phyloP scores from a whole-genome alignment of 768 basidiomycete species.

The Naganishia antarctica region DNA sequence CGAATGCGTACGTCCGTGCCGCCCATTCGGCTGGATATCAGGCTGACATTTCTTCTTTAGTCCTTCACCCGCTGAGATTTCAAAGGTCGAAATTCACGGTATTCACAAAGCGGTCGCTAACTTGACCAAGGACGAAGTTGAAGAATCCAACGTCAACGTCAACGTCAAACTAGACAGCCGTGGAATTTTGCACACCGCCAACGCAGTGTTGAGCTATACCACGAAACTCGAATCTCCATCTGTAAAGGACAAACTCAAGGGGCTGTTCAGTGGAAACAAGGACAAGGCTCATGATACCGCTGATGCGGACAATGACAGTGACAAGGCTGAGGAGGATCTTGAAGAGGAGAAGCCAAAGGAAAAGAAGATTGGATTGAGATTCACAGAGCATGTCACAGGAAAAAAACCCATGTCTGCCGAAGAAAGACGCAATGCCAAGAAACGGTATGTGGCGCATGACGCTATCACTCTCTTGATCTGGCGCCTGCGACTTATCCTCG shows the following conservation, averaged over 20 bases:
- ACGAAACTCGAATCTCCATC: constrained; percentile 54
- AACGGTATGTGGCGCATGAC: constrained; percentile 58
- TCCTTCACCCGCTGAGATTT: constrained; percentile 56
- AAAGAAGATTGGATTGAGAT: constrained; percentile 64
- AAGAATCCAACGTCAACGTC: constrained; percentile 80
- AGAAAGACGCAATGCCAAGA: constrained; percentile 64
- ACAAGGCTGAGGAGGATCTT: constrained; percentile 36
- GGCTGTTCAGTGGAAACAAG: constrained; percentile 64
- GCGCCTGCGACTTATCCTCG: not conserved
- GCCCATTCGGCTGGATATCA: not conserved
- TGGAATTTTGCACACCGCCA: constrained; percentile 73
- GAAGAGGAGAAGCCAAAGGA: constrained; percentile 49
- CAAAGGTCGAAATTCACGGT: constrained; percentile 67
- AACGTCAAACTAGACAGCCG: constrained; percentile 78
- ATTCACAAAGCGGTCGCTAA: constrained; percentile 73
- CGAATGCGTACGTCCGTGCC: constrained; percentile 18
- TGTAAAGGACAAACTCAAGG: constrained; percentile 72
- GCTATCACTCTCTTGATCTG: too few relatives aligned
- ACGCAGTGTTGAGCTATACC: constrained; percentile 73
- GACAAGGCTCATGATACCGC: constrained; percentile 32
- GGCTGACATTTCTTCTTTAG: not conserved
- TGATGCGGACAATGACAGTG: constrained; percentile 33
- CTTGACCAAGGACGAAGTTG: constrained; percentile 72
- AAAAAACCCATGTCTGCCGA: constrained; percentile 70
- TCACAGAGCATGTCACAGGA: constrained; percentile 62